Percentiles rank a stretch among this genome's conserved stretches.
phyloP scores from a whole-genome alignment of 768 basidiomycete species.

The Pulveroboletus sp. region DNA sequence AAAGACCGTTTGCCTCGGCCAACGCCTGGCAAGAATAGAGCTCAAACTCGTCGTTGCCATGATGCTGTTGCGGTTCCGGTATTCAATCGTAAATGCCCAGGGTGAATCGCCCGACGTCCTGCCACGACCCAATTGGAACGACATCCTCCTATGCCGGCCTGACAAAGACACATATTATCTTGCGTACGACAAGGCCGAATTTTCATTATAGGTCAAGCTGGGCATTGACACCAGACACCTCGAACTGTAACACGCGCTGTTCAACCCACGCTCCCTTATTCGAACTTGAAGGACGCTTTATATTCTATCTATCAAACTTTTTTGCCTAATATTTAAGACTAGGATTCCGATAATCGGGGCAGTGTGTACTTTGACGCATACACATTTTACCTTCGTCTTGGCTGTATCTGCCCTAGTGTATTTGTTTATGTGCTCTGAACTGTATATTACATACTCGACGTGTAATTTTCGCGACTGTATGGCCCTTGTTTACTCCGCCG shows the following conservation, averaged over 20 bases:
- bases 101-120: slow-evolving; percentile 43
- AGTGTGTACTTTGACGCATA: slow-evolving; percentile 8
- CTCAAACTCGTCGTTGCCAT: slow-evolving; percentile 68
- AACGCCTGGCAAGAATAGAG: slow-evolving; percentile 69
- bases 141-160: slow-evolving; percentile 65
- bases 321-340: slow-evolving; percentile 11
- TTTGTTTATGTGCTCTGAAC: slow-evolving; percentile 12
- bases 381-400: neutral
- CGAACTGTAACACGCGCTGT: slow-evolving; percentile 2
- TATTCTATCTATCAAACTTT: slow-evolving; percentile 22
- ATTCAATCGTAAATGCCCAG: slow-evolving; percentile 49
- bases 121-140: slow-evolving; percentile 76
- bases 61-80: slow-evolving; percentile 62
- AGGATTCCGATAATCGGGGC: slow-evolving; percentile 14
- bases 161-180: slow-evolving; percentile 51
- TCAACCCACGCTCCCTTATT: slow-evolving; percentile 7
- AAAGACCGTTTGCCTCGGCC: slow-evolving; percentile 66
- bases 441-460: slow-evolving; percentile 10
- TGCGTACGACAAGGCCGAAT: slow-evolving; percentile 35
- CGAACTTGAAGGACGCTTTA: slow-evolving; percentile 6
- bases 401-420: slow-evolving; percentile 7
- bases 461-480: slow-evolving; percentile 5
- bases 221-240: slow-evolving; percentile 21
- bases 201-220: slow-evolving; percentile 26
- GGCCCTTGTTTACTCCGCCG: slow-evolving; percentile 1